These are phyloP conservation scores for Ascochyta rabiei DNA, from an alignment of 2,329 filamentous ascomycete genomes.

Conservation along the genomic window DNA sequence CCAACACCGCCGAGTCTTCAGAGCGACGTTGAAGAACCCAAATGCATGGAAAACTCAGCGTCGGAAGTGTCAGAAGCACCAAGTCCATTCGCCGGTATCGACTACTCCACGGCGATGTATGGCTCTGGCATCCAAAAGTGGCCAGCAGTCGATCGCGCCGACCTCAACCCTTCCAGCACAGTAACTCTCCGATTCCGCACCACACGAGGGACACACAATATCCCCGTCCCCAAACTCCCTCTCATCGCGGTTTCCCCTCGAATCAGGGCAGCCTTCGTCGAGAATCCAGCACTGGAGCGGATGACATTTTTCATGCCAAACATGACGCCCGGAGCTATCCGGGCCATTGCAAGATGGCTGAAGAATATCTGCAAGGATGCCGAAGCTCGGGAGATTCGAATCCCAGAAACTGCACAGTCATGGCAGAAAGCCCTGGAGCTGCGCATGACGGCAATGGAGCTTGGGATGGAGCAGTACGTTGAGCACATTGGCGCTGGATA, in stretches of 20 bases:
- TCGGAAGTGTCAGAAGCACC: background rate
- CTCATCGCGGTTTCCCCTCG: background rate
- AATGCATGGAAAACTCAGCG: background rate
- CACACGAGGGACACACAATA: background rate
- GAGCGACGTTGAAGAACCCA: background rate
- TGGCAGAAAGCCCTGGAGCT: background rate
- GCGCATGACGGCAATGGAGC: background rate
- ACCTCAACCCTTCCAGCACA: background rate
- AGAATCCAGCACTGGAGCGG: background rate
- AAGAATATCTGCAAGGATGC: background rate
- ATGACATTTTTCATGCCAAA: background rate
- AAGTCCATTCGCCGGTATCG: background rate
- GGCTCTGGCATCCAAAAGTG: background rate
- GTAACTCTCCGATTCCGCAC: background rate
- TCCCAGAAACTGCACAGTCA: background rate
- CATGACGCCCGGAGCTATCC: background rate
- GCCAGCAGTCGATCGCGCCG: background rate
- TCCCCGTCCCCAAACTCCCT: background rate
- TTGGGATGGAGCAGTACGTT: background rate
- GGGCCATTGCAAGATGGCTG: background rate
- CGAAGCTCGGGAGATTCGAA: background rate
- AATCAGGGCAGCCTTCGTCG: background rate
- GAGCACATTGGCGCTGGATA: background rate
- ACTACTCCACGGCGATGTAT: background rate
- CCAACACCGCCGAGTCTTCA: background rate